A percentile compares a stretch with the other conserved stretches of the same genome.
These are phyloP conservation scores for Hyphopichia wangnamkhiaoensis DNA, from an alignment of 1,139 yeast species.

Conservation along the genomic window DNA sequence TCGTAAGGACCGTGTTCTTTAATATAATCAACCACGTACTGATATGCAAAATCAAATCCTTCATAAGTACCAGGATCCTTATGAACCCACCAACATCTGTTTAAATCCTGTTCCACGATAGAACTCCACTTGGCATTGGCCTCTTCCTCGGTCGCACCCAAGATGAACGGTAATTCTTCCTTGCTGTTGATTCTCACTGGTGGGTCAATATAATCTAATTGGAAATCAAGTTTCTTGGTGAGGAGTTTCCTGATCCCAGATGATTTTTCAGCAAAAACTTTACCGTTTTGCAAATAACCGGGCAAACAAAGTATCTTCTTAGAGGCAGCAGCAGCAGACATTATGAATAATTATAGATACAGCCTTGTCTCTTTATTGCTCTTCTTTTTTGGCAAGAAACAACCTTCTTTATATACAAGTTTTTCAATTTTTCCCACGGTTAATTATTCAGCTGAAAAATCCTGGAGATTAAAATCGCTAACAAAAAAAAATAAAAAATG, in stretches of 20 bases:
- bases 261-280: constrained; percentile 73
- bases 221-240: constrained; percentile 54
- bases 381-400: not conserved
- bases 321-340: not conserved
- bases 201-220: constrained; percentile 41
- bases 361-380: not conserved
- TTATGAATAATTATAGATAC: not conserved
- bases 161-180: constrained; percentile 29
- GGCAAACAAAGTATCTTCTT: constrained; percentile 35
- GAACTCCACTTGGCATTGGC: constrained; percentile 24
- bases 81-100: constrained; percentile 51
- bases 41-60: constrained; percentile 32
- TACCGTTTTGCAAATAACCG: constrained; percentile 65
- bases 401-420: no score
- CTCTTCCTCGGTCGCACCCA: constrained; percentile 29
- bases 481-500: no score
- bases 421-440: no score
- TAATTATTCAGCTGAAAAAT: no score
- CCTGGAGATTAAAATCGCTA: no score
- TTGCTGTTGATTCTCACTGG: constrained; percentile 25
- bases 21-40: constrained; percentile 55
- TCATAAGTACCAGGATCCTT: constrained; percentile 27
- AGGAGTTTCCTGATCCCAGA: constrained; percentile 75
- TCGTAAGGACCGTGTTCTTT: constrained; percentile 79
- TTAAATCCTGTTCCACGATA: constrained; percentile 47